A percentile compares a stretch with the other conserved stretches of the same genome.
phyloP scores from a whole-genome alignment of 192 early-diverging fungal species.

The Tieghemiomyces parasiticus region DNA sequence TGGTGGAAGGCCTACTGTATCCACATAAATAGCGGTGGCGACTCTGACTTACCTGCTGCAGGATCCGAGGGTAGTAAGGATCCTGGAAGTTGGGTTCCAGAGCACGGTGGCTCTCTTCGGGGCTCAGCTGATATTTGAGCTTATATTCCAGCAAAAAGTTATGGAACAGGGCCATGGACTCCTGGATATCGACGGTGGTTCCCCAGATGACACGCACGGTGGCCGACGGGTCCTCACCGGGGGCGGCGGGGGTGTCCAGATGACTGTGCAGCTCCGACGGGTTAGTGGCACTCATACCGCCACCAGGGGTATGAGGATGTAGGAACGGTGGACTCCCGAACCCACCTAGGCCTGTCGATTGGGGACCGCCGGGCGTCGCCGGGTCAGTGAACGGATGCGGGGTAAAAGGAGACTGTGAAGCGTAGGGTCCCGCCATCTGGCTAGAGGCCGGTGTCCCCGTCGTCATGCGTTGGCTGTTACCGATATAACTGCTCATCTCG shows the following conservation, averaged over 20 bases:
- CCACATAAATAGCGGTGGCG: no score
- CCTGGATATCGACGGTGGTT: constrained; percentile 79
- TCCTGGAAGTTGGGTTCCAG: constrained; percentile 7
- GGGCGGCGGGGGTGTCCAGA: constrained; percentile 3
- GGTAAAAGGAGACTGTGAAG: not conserved
- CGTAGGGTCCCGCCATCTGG: not conserved
- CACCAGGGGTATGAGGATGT: not conserved
- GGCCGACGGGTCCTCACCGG: constrained; percentile 21
- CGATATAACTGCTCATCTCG: constrained; percentile 7
- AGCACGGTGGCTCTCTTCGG: constrained; percentile 5
- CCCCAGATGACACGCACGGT: constrained; percentile 72
- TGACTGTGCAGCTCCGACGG: constrained; percentile 8
- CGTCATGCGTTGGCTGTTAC: not conserved
- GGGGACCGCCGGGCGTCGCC: not conserved
- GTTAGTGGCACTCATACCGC: no score
- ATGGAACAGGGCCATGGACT: constrained; percentile 58
- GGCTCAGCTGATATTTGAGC: constrained; percentile 12
- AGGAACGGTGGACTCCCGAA: no score
- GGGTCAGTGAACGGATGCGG: not conserved
- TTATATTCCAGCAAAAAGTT: constrained; percentile 70
- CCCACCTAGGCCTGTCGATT: no score
- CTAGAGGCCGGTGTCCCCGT: not conserved
- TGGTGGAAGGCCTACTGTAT: no score
- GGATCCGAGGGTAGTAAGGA: constrained; percentile 67
- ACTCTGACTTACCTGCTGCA: constrained; percentile 33